A percentile compares a stretch with the other conserved stretches of the same genome.
These are phyloP conservation scores for Leccinum subspadiceum DNA, from an alignment of 1,284 basidiomycete species.

Conservation along the genomic window DNA sequence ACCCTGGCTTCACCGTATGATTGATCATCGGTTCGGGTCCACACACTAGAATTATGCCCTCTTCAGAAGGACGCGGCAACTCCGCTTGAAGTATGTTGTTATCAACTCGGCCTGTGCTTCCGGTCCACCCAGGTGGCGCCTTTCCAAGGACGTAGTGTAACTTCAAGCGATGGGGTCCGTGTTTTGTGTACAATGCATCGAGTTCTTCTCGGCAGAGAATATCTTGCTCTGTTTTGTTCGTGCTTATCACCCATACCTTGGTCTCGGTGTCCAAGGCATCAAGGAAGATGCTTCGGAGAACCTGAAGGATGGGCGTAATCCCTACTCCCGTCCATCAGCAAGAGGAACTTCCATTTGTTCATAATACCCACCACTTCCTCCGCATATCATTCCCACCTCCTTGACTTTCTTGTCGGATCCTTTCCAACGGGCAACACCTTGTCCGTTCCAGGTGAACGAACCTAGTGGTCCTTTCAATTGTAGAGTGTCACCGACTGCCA, in stretches of 20 bases:
- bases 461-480: constrained; percentile 69
- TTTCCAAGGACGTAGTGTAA: constrained; percentile 48
- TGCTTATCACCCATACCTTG: constrained; percentile 52
- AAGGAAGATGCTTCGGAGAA: constrained; percentile 49
- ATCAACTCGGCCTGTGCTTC: constrained; percentile 45
- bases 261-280: constrained; percentile 40
- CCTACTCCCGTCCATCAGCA: constrained; percentile 32
- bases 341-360: background rate
- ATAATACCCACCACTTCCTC: constrained; percentile 45
- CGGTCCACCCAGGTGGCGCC: constrained; percentile 39
- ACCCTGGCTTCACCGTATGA: constrained; percentile 28
- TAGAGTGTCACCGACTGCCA: constrained; percentile 49
- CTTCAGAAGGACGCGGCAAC: constrained; percentile 40
- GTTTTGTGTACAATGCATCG: constrained; percentile 38
- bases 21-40: constrained; percentile 50
- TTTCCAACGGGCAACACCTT: constrained; percentile 37
- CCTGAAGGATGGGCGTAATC: constrained; percentile 60
- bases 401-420: constrained; percentile 38
- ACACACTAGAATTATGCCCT: constrained; percentile 50
- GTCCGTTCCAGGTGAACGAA: constrained; percentile 54
- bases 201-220: constrained; percentile 56
- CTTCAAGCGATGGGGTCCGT: constrained; percentile 39
- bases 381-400: constrained; percentile 59
- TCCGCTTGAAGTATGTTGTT: constrained; percentile 39
- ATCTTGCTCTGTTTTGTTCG: constrained; percentile 51